phyloP scores from a whole-genome alignment of 1,284 basidiomycete species.

The Testicularia cyperi region DNA sequence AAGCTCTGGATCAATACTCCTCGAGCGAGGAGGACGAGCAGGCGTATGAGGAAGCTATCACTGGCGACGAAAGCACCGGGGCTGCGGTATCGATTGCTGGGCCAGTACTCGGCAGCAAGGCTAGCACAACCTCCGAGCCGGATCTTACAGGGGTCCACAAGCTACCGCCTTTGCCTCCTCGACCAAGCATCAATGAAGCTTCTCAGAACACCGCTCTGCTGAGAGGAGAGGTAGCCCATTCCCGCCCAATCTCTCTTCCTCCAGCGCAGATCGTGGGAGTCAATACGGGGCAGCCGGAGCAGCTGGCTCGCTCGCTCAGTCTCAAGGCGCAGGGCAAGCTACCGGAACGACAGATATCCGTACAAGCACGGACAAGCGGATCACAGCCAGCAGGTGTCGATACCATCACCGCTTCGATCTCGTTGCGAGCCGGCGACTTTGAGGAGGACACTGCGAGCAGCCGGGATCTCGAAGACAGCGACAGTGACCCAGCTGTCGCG shows the following conservation, averaged over 20 bases:
- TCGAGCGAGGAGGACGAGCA: slow-evolving; percentile 33
- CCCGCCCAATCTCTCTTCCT: no score
- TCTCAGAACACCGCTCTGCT: no score
- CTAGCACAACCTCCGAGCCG: not conserved
- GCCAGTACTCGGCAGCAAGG: no score
- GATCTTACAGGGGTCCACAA: not conserved
- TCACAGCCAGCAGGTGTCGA: not conserved
- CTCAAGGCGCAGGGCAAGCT: slow-evolving; percentile 24
- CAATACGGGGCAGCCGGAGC: no score
- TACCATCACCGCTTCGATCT: not conserved
- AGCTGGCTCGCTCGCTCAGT: slow-evolving; percentile 10
- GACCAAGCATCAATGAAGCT: no score
- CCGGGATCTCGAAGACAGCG: slow-evolving; percentile 20
- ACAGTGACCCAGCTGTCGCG: no score
- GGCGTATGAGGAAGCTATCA: slow-evolving; percentile 11
- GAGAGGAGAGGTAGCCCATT: no score
- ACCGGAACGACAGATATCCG: slow-evolving; percentile 7
- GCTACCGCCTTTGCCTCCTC: not conserved
- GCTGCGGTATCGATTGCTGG: no score
- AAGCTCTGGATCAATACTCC: slow-evolving; percentile 23
- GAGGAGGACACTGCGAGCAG: slow-evolving; percentile 39
- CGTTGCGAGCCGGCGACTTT: slow-evolving; percentile 21
- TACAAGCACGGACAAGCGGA: not conserved
- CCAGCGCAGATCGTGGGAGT: no score
- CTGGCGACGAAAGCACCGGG: not conserved